Evolutionary conservation across 768 basidiomycete genomes (phyloP).

Genomic region (Russula olivacea): DNA sequence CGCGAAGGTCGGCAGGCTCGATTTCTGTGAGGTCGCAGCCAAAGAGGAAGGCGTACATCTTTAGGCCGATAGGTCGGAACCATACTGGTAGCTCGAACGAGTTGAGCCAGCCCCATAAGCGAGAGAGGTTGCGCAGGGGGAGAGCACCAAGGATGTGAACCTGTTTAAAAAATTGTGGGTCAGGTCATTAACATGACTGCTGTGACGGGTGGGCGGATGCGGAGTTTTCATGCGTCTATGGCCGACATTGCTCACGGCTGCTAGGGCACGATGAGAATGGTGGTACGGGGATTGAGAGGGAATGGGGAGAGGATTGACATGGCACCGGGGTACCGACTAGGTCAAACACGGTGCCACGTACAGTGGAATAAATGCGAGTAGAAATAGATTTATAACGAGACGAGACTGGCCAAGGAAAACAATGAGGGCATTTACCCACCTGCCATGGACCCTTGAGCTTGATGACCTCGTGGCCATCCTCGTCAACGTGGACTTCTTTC

Average conservation of each 20-base stretch:
- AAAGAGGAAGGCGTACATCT: constrained; percentile 80
- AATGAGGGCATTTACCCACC: constrained; percentile 40
- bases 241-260: not conserved
- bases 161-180: constrained; percentile 35
- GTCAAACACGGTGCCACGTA: not conserved
- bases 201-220: not conserved
- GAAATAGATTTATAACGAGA: not conserved
- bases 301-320: not conserved
- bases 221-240: not conserved
- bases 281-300: not conserved
- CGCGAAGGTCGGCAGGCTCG: constrained; percentile 66
- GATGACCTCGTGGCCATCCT: constrained; percentile 77
- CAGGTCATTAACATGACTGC: not conserved
- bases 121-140: constrained; percentile 91
- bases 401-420: not conserved
- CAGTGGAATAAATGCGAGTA: not conserved
- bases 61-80: constrained; percentile 88
- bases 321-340: not conserved
- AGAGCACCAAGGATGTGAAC: constrained; percentile 96
- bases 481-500: constrained; percentile 70
- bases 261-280: constrained; percentile 1
- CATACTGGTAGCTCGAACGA: constrained; percentile 89
- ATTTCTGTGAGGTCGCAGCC: constrained; percentile 93
- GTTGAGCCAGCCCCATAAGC: constrained; percentile 95
- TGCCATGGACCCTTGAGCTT: constrained; percentile 90